These are phyloP conservation scores for Colletotrichum agaves DNA, from an alignment of 2,329 filamentous ascomycete genomes.

Conservation along the genomic window DNA sequence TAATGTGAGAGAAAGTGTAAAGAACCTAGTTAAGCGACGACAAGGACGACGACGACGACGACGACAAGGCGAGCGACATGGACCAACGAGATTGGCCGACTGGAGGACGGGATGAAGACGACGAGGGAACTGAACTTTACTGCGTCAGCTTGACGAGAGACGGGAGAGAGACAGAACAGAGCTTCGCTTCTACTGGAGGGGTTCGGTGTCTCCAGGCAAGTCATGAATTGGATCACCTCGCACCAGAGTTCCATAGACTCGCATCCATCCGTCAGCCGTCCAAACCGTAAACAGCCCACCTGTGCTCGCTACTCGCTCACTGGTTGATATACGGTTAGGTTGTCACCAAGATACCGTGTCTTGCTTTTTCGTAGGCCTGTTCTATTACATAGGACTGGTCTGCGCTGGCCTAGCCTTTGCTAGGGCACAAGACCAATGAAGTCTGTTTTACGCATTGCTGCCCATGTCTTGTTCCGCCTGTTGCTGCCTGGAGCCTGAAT, in stretches of 20 bases:
- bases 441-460: background rate
- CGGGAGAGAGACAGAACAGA: no score
- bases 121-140: constrained; percentile 30
- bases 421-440: background rate
- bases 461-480: background rate
- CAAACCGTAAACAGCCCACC: constrained; percentile 13
- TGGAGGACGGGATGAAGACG: constrained; percentile 21
- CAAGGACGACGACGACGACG: constrained; percentile 12
- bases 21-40: constrained; percentile 23
- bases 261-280: constrained; percentile 26
- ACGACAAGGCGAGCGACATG: constrained; percentile 11
- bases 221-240: constrained; percentile 21
- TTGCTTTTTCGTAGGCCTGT: background rate
- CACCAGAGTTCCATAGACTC: constrained; percentile 19
- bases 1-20: constrained; percentile 28
- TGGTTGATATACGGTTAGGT: constrained; percentile 9
- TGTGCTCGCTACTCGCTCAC: constrained; percentile 1
- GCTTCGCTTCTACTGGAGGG: constrained; percentile 14
- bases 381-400: background rate
- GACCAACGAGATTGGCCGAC: constrained; percentile 15
- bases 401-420: constrained; percentile 2
- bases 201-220: constrained; percentile 20
- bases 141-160: background rate
- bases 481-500: background rate
- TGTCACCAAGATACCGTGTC: constrained; percentile 7